These are phyloP conservation scores for Cardamine chenopodiifolia DNA, from an alignment of 345 rosid species.

Conservation along the genomic window DNA sequence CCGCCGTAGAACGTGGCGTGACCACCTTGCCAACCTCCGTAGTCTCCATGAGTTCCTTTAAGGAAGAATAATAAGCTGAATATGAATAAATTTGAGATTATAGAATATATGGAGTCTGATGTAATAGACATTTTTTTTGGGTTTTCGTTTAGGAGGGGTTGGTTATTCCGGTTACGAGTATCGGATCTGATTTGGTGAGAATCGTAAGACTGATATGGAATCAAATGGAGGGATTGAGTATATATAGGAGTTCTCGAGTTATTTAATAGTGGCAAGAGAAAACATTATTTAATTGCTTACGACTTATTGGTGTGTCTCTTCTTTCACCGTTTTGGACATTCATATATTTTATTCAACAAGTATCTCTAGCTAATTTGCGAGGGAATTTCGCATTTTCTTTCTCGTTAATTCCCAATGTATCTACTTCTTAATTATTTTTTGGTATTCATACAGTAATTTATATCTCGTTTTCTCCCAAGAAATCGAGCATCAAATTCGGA, in stretches of 20 bases:
- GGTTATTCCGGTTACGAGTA: conserved; percentile 33
- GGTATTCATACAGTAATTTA: neutral
- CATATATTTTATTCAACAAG: conserved; percentile 13
- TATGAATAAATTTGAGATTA: conserved; percentile 13
- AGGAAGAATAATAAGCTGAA: conserved; percentile 31
- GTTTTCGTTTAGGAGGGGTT: conserved; percentile 6
- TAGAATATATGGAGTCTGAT: conserved; percentile 14
- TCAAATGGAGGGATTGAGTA: conserved; percentile 14
- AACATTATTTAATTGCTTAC: neutral
- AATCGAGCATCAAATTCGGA: neutral
- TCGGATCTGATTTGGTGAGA: conserved; percentile 15
- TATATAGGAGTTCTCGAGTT: conserved; percentile 33
- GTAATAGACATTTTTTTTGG: conserved; percentile 15
- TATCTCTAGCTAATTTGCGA: conserved; percentile 25
- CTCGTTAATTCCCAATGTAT: conserved; percentile 25
- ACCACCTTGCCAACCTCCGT: conserved; percentile 70
- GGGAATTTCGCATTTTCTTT: conserved; percentile 16
- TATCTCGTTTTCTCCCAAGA: neutral
- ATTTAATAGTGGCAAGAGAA: conserved; percentile 2
- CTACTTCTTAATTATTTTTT: neutral
- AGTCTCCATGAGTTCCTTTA: conserved; percentile 50
- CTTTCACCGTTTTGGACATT: conserved; percentile 18
- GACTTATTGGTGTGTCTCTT: conserved; percentile 13
- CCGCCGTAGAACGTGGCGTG: conserved; percentile 88
- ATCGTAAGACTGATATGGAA: conserved; percentile 23